Percentiles rank a stretch among this genome's conserved stretches.
Evolutionary conservation across 345 rosid genomes (phyloP).

Genomic region (Stellera chamaejasme): DNA sequence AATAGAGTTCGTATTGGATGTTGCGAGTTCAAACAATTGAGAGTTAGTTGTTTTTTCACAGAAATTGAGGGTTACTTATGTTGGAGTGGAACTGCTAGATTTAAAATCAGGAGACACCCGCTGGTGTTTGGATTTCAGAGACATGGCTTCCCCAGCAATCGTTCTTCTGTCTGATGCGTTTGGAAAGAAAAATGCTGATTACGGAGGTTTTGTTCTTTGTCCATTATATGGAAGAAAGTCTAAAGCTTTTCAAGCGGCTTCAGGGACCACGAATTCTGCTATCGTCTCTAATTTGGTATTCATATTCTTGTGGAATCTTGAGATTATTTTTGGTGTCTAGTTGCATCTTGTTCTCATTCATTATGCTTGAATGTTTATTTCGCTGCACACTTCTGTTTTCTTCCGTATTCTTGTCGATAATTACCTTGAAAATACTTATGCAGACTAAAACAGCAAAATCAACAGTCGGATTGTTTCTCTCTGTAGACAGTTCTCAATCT

Average conservation of each 20-base stretch:
- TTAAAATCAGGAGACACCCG: constrained; percentile 67
- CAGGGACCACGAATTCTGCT: constrained; percentile 84
- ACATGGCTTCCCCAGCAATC: constrained; percentile 85
- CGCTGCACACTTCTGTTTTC: constrained; percentile 6
- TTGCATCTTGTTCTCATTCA: constrained; percentile 1
- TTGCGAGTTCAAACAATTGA: constrained; percentile 2
- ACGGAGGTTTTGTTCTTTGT: constrained; percentile 80
- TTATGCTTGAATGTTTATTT: constrained; percentile 4
- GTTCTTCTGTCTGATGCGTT: constrained; percentile 64
- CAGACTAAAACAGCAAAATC: constrained; percentile 96
- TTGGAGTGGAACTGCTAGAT: constrained; percentile 80
- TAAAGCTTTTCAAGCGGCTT: constrained; percentile 93
- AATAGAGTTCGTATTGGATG: not conserved
- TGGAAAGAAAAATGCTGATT: constrained; percentile 53
- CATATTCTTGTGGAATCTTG: not conserved
- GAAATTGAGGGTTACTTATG: constrained; percentile 90
- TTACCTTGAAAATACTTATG: constrained; percentile 20
- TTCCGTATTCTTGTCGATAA: constrained; percentile 1
- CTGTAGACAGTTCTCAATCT: constrained; percentile 65
- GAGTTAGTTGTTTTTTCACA: constrained; percentile 15
- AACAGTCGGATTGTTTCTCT: constrained; percentile 60
- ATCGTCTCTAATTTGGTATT: constrained; percentile 72
- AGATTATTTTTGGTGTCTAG: not conserved
- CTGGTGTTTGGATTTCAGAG: constrained; percentile 99
- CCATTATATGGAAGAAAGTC: constrained; percentile 94